These are phyloP conservation scores for Chaetomium strumarium DNA, from an alignment of 2,329 filamentous ascomycete species.

Conservation along the genomic window DNA sequence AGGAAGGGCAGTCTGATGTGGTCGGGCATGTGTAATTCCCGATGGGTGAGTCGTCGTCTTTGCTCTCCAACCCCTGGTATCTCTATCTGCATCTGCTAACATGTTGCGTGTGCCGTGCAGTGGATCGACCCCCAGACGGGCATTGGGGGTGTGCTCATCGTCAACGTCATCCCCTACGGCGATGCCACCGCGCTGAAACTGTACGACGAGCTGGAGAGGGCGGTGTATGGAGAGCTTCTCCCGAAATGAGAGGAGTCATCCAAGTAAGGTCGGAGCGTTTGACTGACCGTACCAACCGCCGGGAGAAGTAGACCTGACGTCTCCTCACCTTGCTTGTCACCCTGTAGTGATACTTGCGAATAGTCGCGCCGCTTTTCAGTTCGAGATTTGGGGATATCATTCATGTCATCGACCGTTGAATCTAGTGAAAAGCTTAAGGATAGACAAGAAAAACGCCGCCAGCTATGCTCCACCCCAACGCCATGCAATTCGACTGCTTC, in stretches of 20 bases:
- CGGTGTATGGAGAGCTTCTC: conserved; percentile 31
- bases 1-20: conserved; percentile 39
- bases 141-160: conserved; percentile 36
- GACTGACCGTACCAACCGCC: too few species aligned
- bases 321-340: too few species aligned
- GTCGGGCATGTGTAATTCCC: conserved; percentile 37
- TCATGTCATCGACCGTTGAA: not conserved
- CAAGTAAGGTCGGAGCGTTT: not conserved
- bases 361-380: not conserved
- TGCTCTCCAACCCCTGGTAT: not conserved
- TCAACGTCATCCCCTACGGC: conserved; percentile 34
- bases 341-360: too few species aligned
- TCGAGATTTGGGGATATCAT: not conserved
- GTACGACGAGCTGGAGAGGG: conserved; percentile 36
- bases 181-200: conserved; percentile 33
- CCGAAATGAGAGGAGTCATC: not conserved
- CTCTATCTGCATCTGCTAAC: not conserved
- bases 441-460: conserved; percentile 1
- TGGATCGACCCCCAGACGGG: conserved; percentile 32
- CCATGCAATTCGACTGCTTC: not conserved
- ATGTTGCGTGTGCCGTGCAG: conserved; percentile 17
- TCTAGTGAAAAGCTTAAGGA: not conserved
- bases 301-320: too few species aligned
- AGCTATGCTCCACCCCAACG: not conserved
- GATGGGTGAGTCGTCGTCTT: conserved; percentile 34